Conservation (phyloP, 106 monocot species). For the Apostasia shenzhenica region DNA sequence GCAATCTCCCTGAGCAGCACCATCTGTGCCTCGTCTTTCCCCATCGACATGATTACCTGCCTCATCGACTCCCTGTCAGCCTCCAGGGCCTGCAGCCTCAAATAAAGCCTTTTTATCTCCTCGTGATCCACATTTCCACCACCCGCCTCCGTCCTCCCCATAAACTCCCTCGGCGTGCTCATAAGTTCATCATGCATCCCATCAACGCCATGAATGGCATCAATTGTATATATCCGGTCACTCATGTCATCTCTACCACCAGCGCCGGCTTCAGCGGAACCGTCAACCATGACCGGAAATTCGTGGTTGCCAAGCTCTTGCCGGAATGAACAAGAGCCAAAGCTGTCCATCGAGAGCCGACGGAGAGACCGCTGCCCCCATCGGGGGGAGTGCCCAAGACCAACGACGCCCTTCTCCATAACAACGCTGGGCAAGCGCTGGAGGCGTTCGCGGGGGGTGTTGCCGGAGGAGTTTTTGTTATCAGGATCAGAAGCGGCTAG, state of each 20-base stretch:
- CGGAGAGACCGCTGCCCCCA: constrained; percentile 1
- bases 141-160: constrained; percentile 1
- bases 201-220: constrained; percentile 25
- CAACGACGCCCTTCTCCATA: not conserved
- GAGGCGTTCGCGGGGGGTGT: constrained; percentile 6
- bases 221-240: constrained; percentile 48
- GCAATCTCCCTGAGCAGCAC: constrained; percentile 26
- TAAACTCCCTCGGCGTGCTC: constrained; percentile 17
- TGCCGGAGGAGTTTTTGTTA: constrained; percentile 7
- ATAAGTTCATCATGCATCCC: constrained; percentile 2
- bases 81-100: constrained; percentile 26
- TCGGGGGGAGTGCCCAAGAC: not conserved
- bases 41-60: constrained; percentile 19
- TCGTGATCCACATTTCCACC: constrained; percentile 7
- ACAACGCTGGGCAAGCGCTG: constrained; percentile 1
- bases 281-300: constrained; percentile 7
- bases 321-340: constrained; percentile 4
- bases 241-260: constrained; percentile 15
- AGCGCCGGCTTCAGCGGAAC: not conserved
- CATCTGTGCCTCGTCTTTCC: constrained; percentile 19
- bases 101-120: constrained; percentile 20
- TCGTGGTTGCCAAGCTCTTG: constrained; percentile 9
- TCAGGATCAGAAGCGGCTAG: not conserved
- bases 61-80: constrained; percentile 31
- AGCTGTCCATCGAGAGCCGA: constrained; percentile 11